phyloP scores from a whole-genome alignment of 129 eudicot genomes.

The Flaveria sonorensis region DNA sequence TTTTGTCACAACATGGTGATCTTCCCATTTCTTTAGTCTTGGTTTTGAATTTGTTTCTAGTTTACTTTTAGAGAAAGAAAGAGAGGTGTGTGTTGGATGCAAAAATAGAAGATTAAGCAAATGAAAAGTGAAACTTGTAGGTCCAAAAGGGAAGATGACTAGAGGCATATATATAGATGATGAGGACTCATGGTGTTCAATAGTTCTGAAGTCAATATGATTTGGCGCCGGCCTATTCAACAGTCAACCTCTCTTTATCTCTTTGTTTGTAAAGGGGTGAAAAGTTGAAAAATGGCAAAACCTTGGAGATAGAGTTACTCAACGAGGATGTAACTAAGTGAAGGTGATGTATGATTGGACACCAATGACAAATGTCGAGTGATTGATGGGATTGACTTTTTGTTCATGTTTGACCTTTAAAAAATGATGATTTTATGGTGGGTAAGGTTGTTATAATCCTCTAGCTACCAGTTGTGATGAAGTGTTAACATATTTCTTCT shows the following conservation, averaged over 20 bases:
- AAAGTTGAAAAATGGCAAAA: slow-evolving; percentile 35
- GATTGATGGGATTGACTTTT: slow-evolving; percentile 50
- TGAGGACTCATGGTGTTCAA: slow-evolving; percentile 19
- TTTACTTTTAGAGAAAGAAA: slow-evolving; percentile 4
- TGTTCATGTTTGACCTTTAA: slow-evolving; percentile 27
- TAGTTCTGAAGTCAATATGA: slow-evolving; percentile 53
- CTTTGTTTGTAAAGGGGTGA: slow-evolving; percentile 35
- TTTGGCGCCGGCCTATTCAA: slow-evolving; percentile 69
- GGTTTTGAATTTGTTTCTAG: slow-evolving; percentile 15
- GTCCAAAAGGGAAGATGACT: slow-evolving; percentile 46
- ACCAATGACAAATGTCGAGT: slow-evolving; percentile 43
- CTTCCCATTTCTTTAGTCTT: slow-evolving; percentile 55
- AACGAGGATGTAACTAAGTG: slow-evolving; percentile 17
- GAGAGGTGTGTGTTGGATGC: neutral
- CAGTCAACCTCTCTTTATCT: slow-evolving; percentile 36
- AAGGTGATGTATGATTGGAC: slow-evolving; percentile 21
- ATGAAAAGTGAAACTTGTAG: slow-evolving; percentile 41
- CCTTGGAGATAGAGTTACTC: slow-evolving; percentile 25
- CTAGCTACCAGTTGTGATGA: slow-evolving; percentile 58
- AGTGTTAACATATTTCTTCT: slow-evolving; percentile 40
- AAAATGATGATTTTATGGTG: slow-evolving; percentile 37
- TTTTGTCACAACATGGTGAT: slow-evolving; percentile 74
- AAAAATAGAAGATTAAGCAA: slow-evolving; percentile 25
- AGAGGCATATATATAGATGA: slow-evolving; percentile 38
- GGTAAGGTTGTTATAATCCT: slow-evolving; percentile 67